phyloP scores from a whole-genome alignment of 1,139 yeast species.

The Pneumocystis carinii region DNA sequence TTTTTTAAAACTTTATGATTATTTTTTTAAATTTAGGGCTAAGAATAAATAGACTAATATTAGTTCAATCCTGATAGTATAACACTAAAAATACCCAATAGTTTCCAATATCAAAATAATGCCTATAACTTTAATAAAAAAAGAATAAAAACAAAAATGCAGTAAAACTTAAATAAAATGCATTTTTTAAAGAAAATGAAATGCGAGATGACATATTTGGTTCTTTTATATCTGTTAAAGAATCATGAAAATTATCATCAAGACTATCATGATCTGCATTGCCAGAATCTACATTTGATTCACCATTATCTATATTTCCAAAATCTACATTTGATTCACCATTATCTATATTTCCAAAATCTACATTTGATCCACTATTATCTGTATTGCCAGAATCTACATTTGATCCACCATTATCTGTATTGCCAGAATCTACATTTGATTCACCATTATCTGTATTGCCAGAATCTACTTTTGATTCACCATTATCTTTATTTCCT shows the following conservation, averaged over 20 bases:
- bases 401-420: too few species aligned
- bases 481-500: neutral
- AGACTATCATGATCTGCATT: too few species aligned
- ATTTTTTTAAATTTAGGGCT: neutral
- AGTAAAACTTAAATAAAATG: neutral
- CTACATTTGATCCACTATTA: too few species aligned
- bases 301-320: neutral
- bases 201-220: neutral
- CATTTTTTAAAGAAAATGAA: neutral
- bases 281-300: neutral
- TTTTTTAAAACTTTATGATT: neutral
- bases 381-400: neutral
- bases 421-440: neutral
- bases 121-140: neutral
- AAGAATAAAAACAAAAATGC: neutral
- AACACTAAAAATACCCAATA: neutral
- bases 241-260: neutral
- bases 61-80: neutral
- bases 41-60: neutral
- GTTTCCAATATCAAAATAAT: neutral
- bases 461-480: neutral
- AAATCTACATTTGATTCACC: neutral
- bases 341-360: too few species aligned
- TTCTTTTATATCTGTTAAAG: neutral
- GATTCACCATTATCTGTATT: too few species aligned